Percentiles rank a stretch among this genome's conserved stretches.
phyloP scores from a whole-genome alignment of 2,329 filamentous ascomycete species.

The Emergomyces africanus region DNA sequence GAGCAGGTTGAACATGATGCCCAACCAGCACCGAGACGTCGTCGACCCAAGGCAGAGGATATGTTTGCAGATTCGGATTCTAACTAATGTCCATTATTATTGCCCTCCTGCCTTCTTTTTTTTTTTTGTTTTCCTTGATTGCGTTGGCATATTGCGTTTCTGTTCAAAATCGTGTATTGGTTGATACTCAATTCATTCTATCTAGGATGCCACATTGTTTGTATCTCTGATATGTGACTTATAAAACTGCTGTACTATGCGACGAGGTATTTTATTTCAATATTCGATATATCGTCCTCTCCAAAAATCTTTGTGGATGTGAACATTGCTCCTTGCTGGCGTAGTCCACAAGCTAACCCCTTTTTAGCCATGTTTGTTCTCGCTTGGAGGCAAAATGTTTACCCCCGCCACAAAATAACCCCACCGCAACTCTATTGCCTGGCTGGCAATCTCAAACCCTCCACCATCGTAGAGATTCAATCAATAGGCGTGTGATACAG shows the following conservation, averaged over 20 bases:
- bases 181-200: neutral
- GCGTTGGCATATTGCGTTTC: neutral
- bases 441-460: neutral
- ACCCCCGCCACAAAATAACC: constrained; percentile 7
- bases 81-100: constrained; percentile 20
- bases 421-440: constrained; percentile 6
- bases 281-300: neutral
- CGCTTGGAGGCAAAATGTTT: constrained; percentile 1
- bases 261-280: neutral
- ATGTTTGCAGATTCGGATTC: constrained; percentile 75
- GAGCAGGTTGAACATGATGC: constrained; percentile 15
- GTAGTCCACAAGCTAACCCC: neutral
- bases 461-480: constrained; percentile 2
- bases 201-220: neutral
- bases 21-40: constrained; percentile 34
- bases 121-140: neutral
- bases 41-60: constrained; percentile 63
- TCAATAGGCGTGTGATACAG: constrained; percentile 1
- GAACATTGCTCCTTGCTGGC: neutral
- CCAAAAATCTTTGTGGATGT: neutral
- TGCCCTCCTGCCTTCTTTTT: neutral
- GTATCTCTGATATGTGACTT: neutral
- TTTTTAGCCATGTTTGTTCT: constrained; percentile 2
- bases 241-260: neutral
- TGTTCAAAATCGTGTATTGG: neutral